Evolutionary conservation across 495 filamentous ascomycete genomes (phyloP).

Genomic region (Neurospora sp.): DNA sequence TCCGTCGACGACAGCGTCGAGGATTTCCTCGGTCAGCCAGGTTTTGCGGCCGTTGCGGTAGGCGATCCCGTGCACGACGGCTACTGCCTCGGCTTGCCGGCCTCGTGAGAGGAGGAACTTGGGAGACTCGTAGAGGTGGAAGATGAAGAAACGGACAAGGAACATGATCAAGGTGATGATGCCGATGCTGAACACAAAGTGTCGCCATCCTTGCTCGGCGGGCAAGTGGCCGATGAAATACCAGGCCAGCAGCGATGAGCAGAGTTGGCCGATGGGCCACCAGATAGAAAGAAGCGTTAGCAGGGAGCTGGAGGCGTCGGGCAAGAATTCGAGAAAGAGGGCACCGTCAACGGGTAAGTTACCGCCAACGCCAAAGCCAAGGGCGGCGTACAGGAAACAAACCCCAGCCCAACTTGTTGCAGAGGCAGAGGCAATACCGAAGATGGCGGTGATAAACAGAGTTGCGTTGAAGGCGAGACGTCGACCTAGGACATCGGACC

Average conservation of each 20-base stretch:
- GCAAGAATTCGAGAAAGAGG: constrained; percentile 71
- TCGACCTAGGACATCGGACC: constrained; percentile 61
- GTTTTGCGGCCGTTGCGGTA: constrained; percentile 55
- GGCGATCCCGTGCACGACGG: constrained; percentile 66
- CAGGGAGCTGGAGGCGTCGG: constrained; percentile 63
- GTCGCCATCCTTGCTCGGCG: constrained; percentile 68
- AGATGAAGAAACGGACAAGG: constrained; percentile 64
- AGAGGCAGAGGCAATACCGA: constrained; percentile 59
- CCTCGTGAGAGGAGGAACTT: constrained; percentile 72
- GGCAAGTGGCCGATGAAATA: constrained; percentile 61
- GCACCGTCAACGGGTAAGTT: constrained; percentile 77
- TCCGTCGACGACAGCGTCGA: constrained; percentile 41
- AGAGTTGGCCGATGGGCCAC: constrained; percentile 68
- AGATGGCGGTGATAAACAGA: constrained; percentile 58
- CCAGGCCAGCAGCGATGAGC: constrained; percentile 70
- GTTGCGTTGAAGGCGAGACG: constrained; percentile 72
- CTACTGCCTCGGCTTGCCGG: constrained; percentile 64
- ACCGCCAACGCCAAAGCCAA: constrained; percentile 50
- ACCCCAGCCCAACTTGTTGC: constrained; percentile 60
- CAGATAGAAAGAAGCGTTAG: constrained; percentile 68
- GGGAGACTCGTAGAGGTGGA: constrained; percentile 74
- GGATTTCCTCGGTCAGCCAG: constrained; percentile 47
- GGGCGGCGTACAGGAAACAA: constrained; percentile 37
- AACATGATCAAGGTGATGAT: constrained; percentile 64
- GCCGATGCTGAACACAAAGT: constrained; percentile 61